phyloP scores from a whole-genome alignment of 257 asterid species.

The Solanum tarijense region DNA sequence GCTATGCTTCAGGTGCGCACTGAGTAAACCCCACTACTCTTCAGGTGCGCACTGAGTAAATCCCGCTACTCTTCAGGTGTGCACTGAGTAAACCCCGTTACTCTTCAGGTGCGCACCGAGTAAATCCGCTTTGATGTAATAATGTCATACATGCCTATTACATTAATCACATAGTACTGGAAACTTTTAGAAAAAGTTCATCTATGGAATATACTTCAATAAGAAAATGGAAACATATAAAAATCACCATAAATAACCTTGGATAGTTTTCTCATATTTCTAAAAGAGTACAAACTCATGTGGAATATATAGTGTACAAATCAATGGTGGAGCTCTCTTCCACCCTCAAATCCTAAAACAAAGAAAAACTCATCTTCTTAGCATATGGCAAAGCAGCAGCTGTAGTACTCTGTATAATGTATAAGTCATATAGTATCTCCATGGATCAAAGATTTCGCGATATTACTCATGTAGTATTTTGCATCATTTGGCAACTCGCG shows the following conservation, averaged over 20 bases:
- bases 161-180: neutral
- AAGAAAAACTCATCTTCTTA: neutral
- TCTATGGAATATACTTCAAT: neutral
- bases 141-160: neutral
- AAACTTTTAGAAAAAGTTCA: neutral
- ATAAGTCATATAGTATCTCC: neutral
- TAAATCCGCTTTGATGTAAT: rapidly evolving
- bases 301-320: neutral
- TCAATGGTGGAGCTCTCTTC: neutral
- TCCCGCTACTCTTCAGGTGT: neutral
- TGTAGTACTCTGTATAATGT: neutral
- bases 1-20: too few relatives aligned
- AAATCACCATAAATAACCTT: neutral
- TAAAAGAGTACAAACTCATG: neutral
- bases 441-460: neutral
- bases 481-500: neutral
- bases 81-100: neutral
- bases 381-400: neutral
- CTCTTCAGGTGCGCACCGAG: rapidly evolving
- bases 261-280: neutral
- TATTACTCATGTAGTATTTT: neutral
- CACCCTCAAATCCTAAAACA: too few relatives aligned
- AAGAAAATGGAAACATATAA: neutral
- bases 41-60: too few relatives aligned
- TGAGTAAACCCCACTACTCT: too few relatives aligned